phyloP scores from a whole-genome alignment of 75 land plant species.

The Sequoia sempervirens region DNA sequence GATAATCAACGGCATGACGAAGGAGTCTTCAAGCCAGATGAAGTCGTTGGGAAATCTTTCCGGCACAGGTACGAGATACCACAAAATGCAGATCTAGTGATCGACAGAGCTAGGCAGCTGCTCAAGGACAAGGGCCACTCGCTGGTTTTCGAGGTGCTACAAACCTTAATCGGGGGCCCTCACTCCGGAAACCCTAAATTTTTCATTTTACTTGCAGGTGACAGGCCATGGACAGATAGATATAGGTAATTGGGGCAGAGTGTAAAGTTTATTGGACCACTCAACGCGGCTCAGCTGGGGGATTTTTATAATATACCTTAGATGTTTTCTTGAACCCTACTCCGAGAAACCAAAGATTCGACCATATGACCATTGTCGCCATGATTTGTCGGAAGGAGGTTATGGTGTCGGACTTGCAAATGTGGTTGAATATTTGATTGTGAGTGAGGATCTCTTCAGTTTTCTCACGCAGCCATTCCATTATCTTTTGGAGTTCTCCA shows the following conservation, averaged over 20 bases:
- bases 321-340: constrained; percentile 50
- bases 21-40: constrained; percentile 24
- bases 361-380: constrained; percentile 42
- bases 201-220: constrained; percentile 56
- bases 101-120: constrained; percentile 25
- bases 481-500: too few species aligned
- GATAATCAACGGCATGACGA: constrained; percentile 40
- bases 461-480: too few species aligned
- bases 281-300: constrained; percentile 22
- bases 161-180: neutral
- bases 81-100: neutral
- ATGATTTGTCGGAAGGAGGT: constrained; percentile 46
- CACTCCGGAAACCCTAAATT: constrained; percentile 19
- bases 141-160: constrained; percentile 22
- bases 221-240: constrained; percentile 53
- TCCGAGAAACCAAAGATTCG: constrained; percentile 37
- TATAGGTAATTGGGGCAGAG: constrained; percentile 35
- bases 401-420: constrained; percentile 36
- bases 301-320: constrained; percentile 42
- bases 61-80: constrained; percentile 11
- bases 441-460: constrained; percentile 6
- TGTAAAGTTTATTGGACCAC: constrained; percentile 29
- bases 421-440: constrained; percentile 29
- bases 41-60: constrained; percentile 7
- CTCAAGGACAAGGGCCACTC: too few species aligned